Percentiles rank a stretch among this genome's conserved stretches.
These are phyloP conservation scores for Hygrocybe coccinea DNA, from an alignment of 768 basidiomycete species.

Conservation along the genomic window DNA sequence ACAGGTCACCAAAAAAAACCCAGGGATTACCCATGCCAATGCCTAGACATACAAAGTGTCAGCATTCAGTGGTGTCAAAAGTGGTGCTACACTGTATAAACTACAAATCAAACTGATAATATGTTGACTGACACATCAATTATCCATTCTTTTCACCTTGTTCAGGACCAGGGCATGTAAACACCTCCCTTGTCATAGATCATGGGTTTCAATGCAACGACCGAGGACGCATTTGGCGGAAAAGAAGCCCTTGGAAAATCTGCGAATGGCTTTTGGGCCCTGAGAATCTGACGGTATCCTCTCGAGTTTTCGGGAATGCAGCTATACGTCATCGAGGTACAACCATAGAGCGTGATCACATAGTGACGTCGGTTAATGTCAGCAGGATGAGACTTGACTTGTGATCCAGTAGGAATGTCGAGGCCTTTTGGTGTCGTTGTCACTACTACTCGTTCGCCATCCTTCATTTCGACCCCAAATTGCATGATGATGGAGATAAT, in stretches of 20 bases:
- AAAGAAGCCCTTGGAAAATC: not conserved
- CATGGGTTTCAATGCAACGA: not conserved
- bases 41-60: too few relatives aligned
- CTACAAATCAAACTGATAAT: too few relatives aligned
- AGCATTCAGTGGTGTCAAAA: too few relatives aligned
- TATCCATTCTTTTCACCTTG: too few relatives aligned
- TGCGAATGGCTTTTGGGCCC: not conserved
- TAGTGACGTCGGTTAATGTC: not conserved
- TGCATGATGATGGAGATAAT: not conserved
- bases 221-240: not conserved
- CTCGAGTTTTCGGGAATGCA: conserved; percentile 1
- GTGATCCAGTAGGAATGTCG: not conserved
- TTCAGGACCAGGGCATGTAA: not conserved
- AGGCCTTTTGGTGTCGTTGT: not conserved
- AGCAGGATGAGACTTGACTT: not conserved
- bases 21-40: too few relatives aligned
- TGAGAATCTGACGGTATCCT: not conserved
- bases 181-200: not conserved
- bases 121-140: too few relatives aligned
- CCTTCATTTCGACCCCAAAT: not conserved
- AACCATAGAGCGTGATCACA: conserved; percentile 1
- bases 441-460: not conserved
- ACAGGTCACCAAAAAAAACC: too few relatives aligned
- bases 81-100: too few relatives aligned
- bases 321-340: not conserved